These are phyloP conservation scores for Talaromyces stipitatus DNA, from an alignment of 495 filamentous ascomycete genomes.

Conservation along the genomic window DNA sequence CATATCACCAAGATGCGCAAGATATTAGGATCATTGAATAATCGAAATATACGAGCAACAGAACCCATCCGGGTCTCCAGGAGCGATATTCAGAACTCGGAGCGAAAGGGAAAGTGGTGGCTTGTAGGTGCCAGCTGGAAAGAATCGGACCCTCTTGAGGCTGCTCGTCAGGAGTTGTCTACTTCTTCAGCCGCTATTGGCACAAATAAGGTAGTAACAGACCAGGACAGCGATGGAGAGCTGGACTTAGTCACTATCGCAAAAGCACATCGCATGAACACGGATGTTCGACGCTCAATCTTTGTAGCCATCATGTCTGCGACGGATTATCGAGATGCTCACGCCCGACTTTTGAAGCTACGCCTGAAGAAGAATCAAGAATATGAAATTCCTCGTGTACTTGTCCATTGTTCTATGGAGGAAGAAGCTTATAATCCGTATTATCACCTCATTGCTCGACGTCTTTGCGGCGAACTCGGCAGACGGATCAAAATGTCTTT, in stretches of 20 bases:
- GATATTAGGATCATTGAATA: slow-evolving; percentile 65
- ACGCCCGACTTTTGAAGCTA: slow-evolving; percentile 69
- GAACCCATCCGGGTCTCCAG: slow-evolving; percentile 79
- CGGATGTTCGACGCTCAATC: slow-evolving; percentile 83
- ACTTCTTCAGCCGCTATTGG: slow-evolving; percentile 9
- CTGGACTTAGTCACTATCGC: slow-evolving; percentile 69
- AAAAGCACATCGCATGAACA: slow-evolving; percentile 86
- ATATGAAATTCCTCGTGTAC: slow-evolving; percentile 76
- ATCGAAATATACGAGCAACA: slow-evolving; percentile 56
- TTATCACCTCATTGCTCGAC: slow-evolving; percentile 76
- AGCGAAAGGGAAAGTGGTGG: slow-evolving; percentile 97
- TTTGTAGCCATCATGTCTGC: slow-evolving; percentile 84
- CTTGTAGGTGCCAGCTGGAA: slow-evolving; percentile 88
- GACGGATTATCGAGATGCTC: slow-evolving; percentile 75
- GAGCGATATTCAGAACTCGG: slow-evolving; percentile 68
- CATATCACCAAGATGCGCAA: slow-evolving; percentile 83
- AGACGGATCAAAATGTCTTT: slow-evolving; percentile 72
- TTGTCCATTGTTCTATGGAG: slow-evolving; percentile 78
- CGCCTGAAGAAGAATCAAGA: slow-evolving; percentile 79
- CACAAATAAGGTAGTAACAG: slow-evolving; percentile 11
- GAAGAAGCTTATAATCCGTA: slow-evolving; percentile 88
- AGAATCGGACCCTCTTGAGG: slow-evolving; percentile 37
- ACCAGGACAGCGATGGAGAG: slow-evolving; percentile 44
- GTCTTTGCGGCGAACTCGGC: slow-evolving; percentile 56
- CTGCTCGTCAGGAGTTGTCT: slow-evolving; percentile 22